Evolutionary conservation across 2,329 filamentous ascomycete genomes (phyloP).

Genomic region (Zymoseptoria tritici): DNA sequence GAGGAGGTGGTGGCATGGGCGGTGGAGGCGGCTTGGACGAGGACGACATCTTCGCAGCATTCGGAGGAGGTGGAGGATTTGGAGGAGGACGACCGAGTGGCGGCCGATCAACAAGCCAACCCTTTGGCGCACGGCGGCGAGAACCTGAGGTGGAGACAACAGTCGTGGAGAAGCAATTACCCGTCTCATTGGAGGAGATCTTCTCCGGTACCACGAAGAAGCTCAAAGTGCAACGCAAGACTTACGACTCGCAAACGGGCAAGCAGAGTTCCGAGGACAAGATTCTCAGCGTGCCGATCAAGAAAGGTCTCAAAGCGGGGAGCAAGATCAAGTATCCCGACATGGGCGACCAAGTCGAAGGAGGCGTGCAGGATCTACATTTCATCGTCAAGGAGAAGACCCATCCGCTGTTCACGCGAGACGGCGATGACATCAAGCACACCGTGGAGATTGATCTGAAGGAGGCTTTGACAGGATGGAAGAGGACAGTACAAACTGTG

Average conservation of each 20-base stretch:
- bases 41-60: conserved; percentile 49
- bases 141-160: conserved; percentile 73
- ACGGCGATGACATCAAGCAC: conserved; percentile 78
- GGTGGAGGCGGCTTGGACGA: conserved; percentile 43
- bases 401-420: conserved; percentile 74
- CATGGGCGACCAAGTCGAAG: conserved; percentile 96
- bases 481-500: conserved; percentile 82
- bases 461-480: conserved; percentile 92
- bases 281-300: conserved; percentile 90
- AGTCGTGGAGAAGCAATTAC: conserved; percentile 77
- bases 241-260: conserved; percentile 69
- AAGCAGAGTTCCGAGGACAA: conserved; percentile 84
- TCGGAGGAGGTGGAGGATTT: conserved; percentile 40
- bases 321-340: conserved; percentile 98
- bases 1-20: conserved; percentile 44
- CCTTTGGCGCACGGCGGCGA: conserved; percentile 30
- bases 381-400: conserved; percentile 94
- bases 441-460: conserved; percentile 79
- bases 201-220: conserved; percentile 87
- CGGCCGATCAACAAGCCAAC: conserved; percentile 35
- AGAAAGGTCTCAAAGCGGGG: conserved; percentile 88
- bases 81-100: conserved; percentile 33
- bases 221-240: conserved; percentile 96
- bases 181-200: conserved; percentile 78
- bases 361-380: conserved; percentile 88